Base-by-base conservation (phyloP, 2,329 filamentous ascomycete species). In the Neonectria neomacrospora region DNA sequence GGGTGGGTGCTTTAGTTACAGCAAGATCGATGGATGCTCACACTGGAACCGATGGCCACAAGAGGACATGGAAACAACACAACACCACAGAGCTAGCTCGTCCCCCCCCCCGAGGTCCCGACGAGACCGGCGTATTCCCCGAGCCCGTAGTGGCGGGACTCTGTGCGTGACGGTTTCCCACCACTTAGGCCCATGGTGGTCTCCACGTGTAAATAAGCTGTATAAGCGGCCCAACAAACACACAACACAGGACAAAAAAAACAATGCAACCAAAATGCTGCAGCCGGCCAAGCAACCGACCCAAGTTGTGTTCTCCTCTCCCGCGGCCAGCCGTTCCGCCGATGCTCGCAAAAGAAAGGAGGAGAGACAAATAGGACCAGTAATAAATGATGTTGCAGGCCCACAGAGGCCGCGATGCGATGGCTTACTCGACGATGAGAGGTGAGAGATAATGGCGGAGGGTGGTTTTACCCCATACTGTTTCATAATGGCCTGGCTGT, bases 391-490 rank as follows among this genome's bases (percentile, higher is more conserved):
- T 39, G 37, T 4, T 41, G 41, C 52, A 20, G 14, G 14, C 22
- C 32, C 7, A 22, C 14, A 30, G 39, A 59, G 18, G 45, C 20
- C 37, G 58, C 42, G 42, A 50, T 45, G 57, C 61, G 52, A 4
- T 23, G 41, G 50, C 58, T 62, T 61, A 37, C 69, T 73, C 22
- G 32, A 69, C 52, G 51, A 23, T 71, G 65, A 72, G 57, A 71
- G 70, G 67, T 12, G 67, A 73, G 70, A 73, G 69, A 73, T 73
- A 71, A 63, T 65, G 52, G 63, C 63, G 44, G 47, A 63, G 63
- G 39, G 30, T 57, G 50, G 30, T 63, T 69, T 73, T 73, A 73
- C 71, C 71, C 71, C 71, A 73, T 73, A 73, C 71, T 73, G 71
- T 73, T 73, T 73, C 71, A 71, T 73, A 73, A 73, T 71, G 68